phyloP scores from a whole-genome alignment of 257 asterid species.

The Nyctanthes arbortristis region DNA sequence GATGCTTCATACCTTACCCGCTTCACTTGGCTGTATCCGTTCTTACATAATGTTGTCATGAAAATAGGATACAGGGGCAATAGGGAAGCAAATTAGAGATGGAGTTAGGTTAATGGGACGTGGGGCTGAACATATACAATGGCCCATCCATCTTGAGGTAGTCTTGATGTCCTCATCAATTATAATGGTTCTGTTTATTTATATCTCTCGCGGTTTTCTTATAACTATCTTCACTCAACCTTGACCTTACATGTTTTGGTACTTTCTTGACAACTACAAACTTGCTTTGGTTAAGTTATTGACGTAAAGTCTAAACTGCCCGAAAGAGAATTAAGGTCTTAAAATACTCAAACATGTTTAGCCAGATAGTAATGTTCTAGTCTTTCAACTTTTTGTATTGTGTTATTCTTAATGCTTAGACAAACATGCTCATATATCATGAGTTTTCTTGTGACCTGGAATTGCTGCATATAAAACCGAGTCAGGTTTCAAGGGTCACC shows the following conservation, averaged over 20 bases:
- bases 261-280: not conserved
- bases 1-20: constrained; percentile 1
- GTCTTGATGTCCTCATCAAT: not conserved
- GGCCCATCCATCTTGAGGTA: constrained; percentile 99
- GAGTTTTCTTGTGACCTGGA: not conserved
- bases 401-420: too few relatives aligned
- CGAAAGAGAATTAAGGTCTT: too few relatives aligned
- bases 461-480: not conserved
- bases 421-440: not conserved
- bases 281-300: too few relatives aligned
- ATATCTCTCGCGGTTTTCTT: too few relatives aligned
- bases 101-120: constrained; percentile 97
- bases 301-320: too few relatives aligned
- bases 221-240: not conserved
- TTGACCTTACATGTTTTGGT: too few relatives aligned
- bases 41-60: constrained; percentile 9
- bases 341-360: too few relatives aligned
- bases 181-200: not conserved
- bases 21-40: constrained; percentile 18
- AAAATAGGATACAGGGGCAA: constrained; percentile 74
- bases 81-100: constrained; percentile 89
- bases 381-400: too few relatives aligned
- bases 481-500: constrained; percentile 87
- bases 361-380: too few relatives aligned
- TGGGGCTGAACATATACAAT: constrained; percentile 67